Evolutionary conservation across 495 filamentous ascomycete genomes (phyloP), one percentile per base, ranked within the genome.

Genomic region (Penicillium arizonense): DNA sequence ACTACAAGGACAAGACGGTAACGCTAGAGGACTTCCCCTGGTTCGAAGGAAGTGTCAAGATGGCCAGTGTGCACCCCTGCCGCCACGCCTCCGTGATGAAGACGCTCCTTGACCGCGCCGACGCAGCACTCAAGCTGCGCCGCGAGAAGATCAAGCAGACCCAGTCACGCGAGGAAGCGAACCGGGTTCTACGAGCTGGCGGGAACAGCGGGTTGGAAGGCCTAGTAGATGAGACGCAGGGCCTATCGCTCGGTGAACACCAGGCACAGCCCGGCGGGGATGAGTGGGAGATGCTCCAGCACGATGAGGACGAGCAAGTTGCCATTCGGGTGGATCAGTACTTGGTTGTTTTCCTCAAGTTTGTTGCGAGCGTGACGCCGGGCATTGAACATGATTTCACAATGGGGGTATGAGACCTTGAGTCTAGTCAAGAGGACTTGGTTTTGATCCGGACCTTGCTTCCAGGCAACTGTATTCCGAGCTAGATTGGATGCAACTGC

Each of bases 1-100:
- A 99, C 78, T 99, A 99, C 79, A 96, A 96, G 66, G 93, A 97
- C 74, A 99, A 99, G 76, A 99, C 94, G 7, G 94, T 99, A 53
- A 99, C 95, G 13, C 83, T 97, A 36, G 95, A 99, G 70, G 90
- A 96, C 67, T 99, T 99, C 69, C 91, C 91, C 21, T 95, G 91
- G 77, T 91, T 89, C 63, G 86, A 89, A 44, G 72, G 77, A 9
- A 82, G 78, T 52, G 82, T 96, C 58, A 95, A 96, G 77, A 99
- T 96, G 86, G 95, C 94, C 26, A 91, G 85, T 49, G 88, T 99
- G 23, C 95, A 99, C 63, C 95, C 95, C 5, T 88, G 85, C 77
- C 90, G 88, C 57, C 95, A 99, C 59, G 94, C 93, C 6, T 86
- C 87, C 20, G 95, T 97, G 57, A 99, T 99, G 95, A 99, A 97